Conservation (phyloP, 495 filamentous ascomycete species). For the Lindgomyces ingoldianus region DNA sequence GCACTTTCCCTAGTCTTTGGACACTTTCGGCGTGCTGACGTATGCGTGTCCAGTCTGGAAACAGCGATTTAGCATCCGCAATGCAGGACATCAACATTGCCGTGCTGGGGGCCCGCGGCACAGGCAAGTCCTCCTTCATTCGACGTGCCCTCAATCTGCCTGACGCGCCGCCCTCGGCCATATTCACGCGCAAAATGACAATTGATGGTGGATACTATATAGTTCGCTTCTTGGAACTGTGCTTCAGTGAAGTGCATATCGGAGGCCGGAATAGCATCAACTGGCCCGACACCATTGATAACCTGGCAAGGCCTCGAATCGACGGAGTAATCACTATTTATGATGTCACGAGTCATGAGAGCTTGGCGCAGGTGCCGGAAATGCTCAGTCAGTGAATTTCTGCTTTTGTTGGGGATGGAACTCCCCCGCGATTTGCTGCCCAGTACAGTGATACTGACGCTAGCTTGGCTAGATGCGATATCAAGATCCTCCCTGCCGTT, state of each 20-base stretch:
- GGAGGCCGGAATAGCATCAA: slow-evolving; percentile 65
- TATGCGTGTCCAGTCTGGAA: slow-evolving; percentile 28
- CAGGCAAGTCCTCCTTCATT: slow-evolving; percentile 90
- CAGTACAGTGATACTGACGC: slow-evolving; percentile 23
- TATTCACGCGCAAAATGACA: slow-evolving; percentile 68
- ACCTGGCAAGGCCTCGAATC: slow-evolving; percentile 66
- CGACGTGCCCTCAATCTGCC: slow-evolving; percentile 74
- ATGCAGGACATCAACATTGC: slow-evolving; percentile 79
- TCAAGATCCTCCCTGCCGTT: slow-evolving; percentile 67
- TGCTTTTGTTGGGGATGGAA: background rate
- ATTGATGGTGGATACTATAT: slow-evolving; percentile 75
- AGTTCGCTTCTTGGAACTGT: slow-evolving; percentile 79
- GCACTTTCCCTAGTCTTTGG: background rate
- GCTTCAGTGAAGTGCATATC: slow-evolving; percentile 66
- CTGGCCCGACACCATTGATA: slow-evolving; percentile 75
- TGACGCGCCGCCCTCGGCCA: slow-evolving; percentile 52
- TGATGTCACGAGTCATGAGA: slow-evolving; percentile 75
- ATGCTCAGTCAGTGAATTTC: slow-evolving; percentile 66
- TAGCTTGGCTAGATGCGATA: slow-evolving; percentile 61
- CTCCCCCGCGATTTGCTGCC: too few species aligned
- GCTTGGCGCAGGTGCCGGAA: slow-evolving; percentile 64
- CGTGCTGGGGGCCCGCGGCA: slow-evolving; percentile 75
- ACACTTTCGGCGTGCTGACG: slow-evolving; percentile 10
- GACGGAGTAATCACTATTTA: slow-evolving; percentile 85
- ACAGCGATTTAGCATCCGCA: slow-evolving; percentile 26